phyloP scores from a whole-genome alignment of 2,329 filamentous ascomycete genomes.

The Akanthomyces uredinophilus region DNA sequence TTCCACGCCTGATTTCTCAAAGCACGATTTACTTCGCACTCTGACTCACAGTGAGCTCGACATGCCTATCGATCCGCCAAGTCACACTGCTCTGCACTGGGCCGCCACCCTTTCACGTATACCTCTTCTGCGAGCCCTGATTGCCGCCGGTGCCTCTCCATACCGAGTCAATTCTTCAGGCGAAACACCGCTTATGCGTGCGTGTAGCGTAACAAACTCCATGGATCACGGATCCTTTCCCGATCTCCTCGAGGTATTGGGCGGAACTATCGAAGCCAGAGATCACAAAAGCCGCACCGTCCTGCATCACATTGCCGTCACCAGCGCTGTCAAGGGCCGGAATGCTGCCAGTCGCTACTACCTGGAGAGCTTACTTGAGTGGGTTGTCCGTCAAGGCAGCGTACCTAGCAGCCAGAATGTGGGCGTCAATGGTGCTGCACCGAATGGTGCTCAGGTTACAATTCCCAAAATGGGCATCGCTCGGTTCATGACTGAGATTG shows the following conservation, averaged over 20 bases:
- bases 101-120: slow-evolving; percentile 87
- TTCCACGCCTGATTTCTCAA: slow-evolving; percentile 61
- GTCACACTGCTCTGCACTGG: slow-evolving; percentile 92
- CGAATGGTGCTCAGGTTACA: slow-evolving; percentile 35
- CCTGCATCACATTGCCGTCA: slow-evolving; percentile 91
- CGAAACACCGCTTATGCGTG: slow-evolving; percentile 88
- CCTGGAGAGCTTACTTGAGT: slow-evolving; percentile 87
- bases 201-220: slow-evolving; percentile 89
- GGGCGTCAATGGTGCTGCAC: slow-evolving; percentile 27
- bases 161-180: slow-evolving; percentile 83
- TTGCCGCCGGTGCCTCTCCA: slow-evolving; percentile 80
- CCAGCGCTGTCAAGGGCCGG: slow-evolving; percentile 89
- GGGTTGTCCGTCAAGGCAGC: slow-evolving; percentile 82
- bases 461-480: slow-evolving; percentile 75
- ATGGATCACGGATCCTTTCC: slow-evolving; percentile 88
- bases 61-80: slow-evolving; percentile 82
- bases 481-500: slow-evolving; percentile 93
- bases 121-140: slow-evolving; percentile 72
- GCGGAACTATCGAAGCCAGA: slow-evolving; percentile 82
- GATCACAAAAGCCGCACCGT: slow-evolving; percentile 89
- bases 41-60: slow-evolving; percentile 80
- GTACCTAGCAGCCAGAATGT: slow-evolving; percentile 48
- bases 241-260: slow-evolving; percentile 81
- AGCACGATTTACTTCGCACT: slow-evolving; percentile 70
- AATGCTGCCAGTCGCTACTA: slow-evolving; percentile 93